Percentiles rank a stretch among this genome's conserved stretches.
phyloP scores from a whole-genome alignment of 768 basidiomycete genomes.

The Macrolepiota dolichaula region DNA sequence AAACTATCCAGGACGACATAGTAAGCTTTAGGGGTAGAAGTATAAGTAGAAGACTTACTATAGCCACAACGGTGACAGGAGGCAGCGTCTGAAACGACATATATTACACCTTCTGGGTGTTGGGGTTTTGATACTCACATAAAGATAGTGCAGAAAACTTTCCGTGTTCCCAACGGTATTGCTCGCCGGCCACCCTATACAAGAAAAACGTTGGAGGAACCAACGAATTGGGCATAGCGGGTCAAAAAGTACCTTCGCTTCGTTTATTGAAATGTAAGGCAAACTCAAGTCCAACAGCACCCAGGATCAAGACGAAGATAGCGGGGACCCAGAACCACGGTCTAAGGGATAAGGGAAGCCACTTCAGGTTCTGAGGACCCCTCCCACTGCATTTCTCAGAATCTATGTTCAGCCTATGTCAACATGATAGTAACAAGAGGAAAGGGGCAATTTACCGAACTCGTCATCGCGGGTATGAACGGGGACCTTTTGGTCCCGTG shows the following conservation, averaged over 20 bases:
- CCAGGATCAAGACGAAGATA: constrained; percentile 30
- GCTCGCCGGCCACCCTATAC: constrained; percentile 40
- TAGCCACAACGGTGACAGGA: constrained; percentile 47
- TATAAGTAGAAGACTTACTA: constrained; percentile 26
- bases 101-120: not conserved
- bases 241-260: constrained; percentile 33
- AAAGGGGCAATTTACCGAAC: not conserved
- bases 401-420: not conserved
- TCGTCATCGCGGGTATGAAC: not conserved
- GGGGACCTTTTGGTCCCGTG: constrained; percentile 13
- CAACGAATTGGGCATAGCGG: not conserved
- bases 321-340: constrained; percentile 44
- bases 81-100: constrained; percentile 41
- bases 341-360: constrained; percentile 44
- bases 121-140: constrained; percentile 33
- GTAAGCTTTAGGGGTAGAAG: not conserved
- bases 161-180: constrained; percentile 27
- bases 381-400: not conserved
- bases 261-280: constrained; percentile 43
- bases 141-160: constrained; percentile 48
- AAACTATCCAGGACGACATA: constrained; percentile 23
- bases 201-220: not conserved
- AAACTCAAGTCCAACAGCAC: constrained; percentile 43
- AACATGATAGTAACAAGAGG: not conserved
- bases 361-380: constrained; percentile 12